phyloP scores from a whole-genome alignment of 2,329 filamentous ascomycete species.

The Botryosphaeria dothidea region DNA sequence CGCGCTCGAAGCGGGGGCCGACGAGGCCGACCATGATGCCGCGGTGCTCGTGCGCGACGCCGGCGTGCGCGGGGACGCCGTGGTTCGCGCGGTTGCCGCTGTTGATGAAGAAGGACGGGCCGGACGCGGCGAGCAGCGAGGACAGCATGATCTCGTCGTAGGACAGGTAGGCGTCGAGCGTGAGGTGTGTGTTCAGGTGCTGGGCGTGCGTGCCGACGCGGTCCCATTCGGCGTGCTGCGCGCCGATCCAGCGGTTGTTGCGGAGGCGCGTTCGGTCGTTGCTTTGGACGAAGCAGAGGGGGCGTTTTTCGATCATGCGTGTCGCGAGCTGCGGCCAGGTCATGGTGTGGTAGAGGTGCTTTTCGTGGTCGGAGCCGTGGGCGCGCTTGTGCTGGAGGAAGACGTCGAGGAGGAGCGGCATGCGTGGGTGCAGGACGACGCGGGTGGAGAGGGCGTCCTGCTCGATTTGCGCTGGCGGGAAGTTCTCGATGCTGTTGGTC shows the following conservation, averaged over 20 bases:
- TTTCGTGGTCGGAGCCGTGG: conserved; percentile 29
- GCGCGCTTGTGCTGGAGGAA: conserved; percentile 33
- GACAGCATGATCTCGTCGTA: conserved; percentile 39
- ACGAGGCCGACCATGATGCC: conserved; percentile 34
- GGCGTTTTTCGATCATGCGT: conserved; percentile 31
- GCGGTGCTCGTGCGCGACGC: conserved; percentile 25
- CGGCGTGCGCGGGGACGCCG: background rate
- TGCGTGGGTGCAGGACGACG: conserved; percentile 31
- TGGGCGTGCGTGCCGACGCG: conserved; percentile 27
- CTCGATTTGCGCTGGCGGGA: conserved; percentile 20
- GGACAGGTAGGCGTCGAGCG: conserved; percentile 30
- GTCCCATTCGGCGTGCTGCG: conserved; percentile 28
- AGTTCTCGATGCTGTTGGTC: conserved; percentile 27
- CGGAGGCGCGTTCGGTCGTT: conserved; percentile 31
- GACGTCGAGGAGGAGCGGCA: conserved; percentile 25
- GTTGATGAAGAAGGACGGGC: conserved; percentile 29
- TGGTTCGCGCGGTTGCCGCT: conserved; percentile 24
- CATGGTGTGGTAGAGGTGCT: conserved; percentile 26
- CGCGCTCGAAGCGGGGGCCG: conserved; percentile 33
- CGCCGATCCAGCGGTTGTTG: conserved; percentile 21
- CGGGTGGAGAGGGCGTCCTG: conserved; percentile 26
- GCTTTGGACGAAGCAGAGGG: conserved; percentile 29
- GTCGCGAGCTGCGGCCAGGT: conserved; percentile 24
- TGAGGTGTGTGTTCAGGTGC: conserved; percentile 16
- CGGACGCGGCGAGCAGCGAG: conserved; percentile 31